Evolutionary conservation across 2,329 filamentous ascomycete genomes (phyloP), one percentile per base, ranked within the genome.

Genomic region (Cladobotryum mycophilum): DNA sequence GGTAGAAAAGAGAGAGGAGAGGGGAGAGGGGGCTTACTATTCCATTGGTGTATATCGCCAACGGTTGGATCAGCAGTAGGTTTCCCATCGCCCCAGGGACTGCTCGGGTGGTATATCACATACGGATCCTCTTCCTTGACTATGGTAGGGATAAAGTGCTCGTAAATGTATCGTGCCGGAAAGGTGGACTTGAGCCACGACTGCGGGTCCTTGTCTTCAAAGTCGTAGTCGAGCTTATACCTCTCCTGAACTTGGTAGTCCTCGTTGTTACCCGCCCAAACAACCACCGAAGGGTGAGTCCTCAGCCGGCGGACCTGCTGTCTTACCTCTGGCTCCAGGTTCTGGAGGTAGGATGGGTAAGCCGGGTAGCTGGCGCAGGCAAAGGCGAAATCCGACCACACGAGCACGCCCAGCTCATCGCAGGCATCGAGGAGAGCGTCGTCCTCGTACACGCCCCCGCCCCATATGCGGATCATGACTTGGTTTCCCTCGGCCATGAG

Each of bases 211-310:
- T 86, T 88, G 69, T 92, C 84, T 17, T 81, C 76, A 55, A 80
- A 86, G 60, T 90, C 70, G 62, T 92, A 92, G 4, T 81, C 82
- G 49, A 92, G 73, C 2, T 78, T 74, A 55, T 79, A 81, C 14
- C 76, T 73, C 64, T 91, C 86, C 58, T 85, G 81, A 12, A 90
- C 84, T 64, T 89, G 84, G 62, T 92, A 92, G 60, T 74, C 88
- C 64, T 92, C 88, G 58, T 93, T 93, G 64, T 91, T 92, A 2
- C 89, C 89, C 5, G 85, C 86, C 70, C 83, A 92, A 42, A 92
- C 80, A 9, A 87, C 79, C 51, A 93, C 76, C 0, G 80, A 88
- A 1, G 88, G 78, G 55, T 84, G 81, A 46, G 77, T 73, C 45
- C 79, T 69, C 34, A 85, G 62, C 8, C 79, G 69, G 43, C 76